Evolutionary conservation across 1,284 basidiomycete genomes (phyloP).

Genomic region (Filobasidium uniguttulatum): DNA sequence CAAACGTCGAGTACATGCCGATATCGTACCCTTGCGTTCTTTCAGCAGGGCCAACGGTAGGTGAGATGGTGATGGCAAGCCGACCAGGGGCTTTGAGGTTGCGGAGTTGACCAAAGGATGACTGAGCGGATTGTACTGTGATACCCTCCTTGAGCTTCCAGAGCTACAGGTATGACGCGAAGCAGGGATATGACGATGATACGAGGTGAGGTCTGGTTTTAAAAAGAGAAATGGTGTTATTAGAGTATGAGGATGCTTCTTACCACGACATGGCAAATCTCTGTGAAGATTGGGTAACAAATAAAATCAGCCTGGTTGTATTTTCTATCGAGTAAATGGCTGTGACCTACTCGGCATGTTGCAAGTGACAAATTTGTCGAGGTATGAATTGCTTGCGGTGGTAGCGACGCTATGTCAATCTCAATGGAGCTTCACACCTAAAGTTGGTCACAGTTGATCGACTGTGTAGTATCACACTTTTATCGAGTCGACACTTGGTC

Average conservation of each 20-base stretch:
- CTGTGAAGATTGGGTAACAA: no score
- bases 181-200: neutral
- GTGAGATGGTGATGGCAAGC: constrained; percentile 2
- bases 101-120: constrained; percentile 5
- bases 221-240: neutral
- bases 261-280: constrained; percentile 14
- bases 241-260: neutral
- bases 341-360: no score
- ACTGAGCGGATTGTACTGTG: constrained; percentile 2
- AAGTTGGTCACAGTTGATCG: no score
- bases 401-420: no score
- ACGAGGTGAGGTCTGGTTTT: neutral
- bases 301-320: no score
- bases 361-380: no score
- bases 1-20: constrained; percentile 12
- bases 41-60: constrained; percentile 6
- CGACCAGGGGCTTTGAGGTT: constrained; percentile 7
- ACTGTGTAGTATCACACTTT: no score
- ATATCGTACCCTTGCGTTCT: constrained; percentile 10
- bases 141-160: constrained; percentile 11
- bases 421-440: no score
- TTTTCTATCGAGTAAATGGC: no score
- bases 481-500: no score
- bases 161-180: constrained; percentile 3
- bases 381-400: no score